phyloP scores from a whole-genome alignment of 768 basidiomycete genomes.

The Naematelia encephala region DNA sequence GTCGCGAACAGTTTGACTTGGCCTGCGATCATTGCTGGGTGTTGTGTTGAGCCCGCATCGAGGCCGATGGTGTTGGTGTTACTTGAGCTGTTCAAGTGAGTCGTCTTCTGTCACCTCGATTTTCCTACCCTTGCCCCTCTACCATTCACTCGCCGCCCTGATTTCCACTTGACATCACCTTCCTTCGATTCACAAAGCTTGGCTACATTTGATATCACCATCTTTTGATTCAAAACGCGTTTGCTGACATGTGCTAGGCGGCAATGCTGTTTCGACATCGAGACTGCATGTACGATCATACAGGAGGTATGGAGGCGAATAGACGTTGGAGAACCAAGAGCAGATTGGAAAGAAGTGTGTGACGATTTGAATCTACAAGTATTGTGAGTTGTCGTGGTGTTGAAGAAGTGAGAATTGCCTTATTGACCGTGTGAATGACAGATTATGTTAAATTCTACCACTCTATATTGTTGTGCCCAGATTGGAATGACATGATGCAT shows the following conservation, averaged over 20 bases:
- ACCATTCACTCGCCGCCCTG: no score
- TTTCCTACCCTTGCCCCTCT: background rate
- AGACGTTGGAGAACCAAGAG: conserved; percentile 28
- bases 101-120: conserved; percentile 2
- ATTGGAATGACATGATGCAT: no score
- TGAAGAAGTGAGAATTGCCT: no score
- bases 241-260: no score
- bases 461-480: no score
- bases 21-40: conserved; percentile 47
- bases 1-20: conserved; percentile 42
- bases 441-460: no score
- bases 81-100: conserved; percentile 46
- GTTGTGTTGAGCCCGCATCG: conserved; percentile 27
- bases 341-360: conserved; percentile 44
- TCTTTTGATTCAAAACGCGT: no score
- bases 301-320: conserved; percentile 40
- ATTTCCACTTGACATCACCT: no score
- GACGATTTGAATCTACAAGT: conserved; percentile 40
- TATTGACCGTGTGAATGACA: no score
- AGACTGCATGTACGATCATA: conserved; percentile 42
- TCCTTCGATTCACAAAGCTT: no score
- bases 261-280: conserved; percentile 49
- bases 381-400: conserved; percentile 34
- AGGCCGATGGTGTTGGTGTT: conserved; percentile 42
- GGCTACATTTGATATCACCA: no score